Evolutionary conservation across 1,139 yeast genomes (phyloP).

Genomic region (Arxiozyma slooffiae): DNA sequence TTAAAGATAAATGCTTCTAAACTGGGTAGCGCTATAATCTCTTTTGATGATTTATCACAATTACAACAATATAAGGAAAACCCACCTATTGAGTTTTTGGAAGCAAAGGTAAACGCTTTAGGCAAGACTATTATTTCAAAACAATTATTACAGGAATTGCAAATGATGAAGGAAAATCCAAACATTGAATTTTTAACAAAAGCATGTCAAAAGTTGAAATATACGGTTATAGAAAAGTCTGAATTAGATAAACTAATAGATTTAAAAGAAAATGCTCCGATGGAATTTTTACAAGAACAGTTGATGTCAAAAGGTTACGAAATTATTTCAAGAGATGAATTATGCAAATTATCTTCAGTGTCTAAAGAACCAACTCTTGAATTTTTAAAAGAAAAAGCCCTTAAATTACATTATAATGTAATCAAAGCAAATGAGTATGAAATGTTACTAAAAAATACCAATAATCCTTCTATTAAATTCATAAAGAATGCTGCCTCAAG

Average conservation of each 20-base stretch:
- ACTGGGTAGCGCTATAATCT: conserved; percentile 1
- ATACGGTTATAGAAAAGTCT: neutral
- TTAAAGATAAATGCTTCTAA: conserved; percentile 20
- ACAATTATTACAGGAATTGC: conserved; percentile 13
- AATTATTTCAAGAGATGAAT: neutral
- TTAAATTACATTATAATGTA: conserved; percentile 20
- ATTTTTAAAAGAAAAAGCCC: conserved; percentile 6
- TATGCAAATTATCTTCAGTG: conserved; percentile 4
- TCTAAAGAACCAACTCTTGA: conserved; percentile 23
- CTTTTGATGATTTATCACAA: conserved; percentile 12
- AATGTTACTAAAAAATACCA: conserved; percentile 2
- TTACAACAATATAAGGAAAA: conserved; percentile 9
- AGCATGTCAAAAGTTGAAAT: neutral
- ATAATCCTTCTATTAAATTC: conserved; percentile 6
- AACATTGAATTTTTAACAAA: neutral
- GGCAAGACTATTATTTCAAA: conserved; percentile 21
- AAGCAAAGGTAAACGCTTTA: neutral
- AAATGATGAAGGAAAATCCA: conserved; percentile 4
- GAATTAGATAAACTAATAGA: neutral
- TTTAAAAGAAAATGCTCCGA: neutral
- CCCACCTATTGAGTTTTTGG: conserved; percentile 17
- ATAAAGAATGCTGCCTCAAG: conserved; percentile 16
- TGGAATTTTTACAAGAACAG: conserved; percentile 1
- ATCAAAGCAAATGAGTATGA: conserved; percentile 25
- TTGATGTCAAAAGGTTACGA: neutral